A percentile compares a stretch with the other conserved stretches of the same genome.
These are phyloP conservation scores for Aspergillus nomiae DNA, from an alignment of 2,329 filamentous ascomycete genomes.

Conservation along the genomic window DNA sequence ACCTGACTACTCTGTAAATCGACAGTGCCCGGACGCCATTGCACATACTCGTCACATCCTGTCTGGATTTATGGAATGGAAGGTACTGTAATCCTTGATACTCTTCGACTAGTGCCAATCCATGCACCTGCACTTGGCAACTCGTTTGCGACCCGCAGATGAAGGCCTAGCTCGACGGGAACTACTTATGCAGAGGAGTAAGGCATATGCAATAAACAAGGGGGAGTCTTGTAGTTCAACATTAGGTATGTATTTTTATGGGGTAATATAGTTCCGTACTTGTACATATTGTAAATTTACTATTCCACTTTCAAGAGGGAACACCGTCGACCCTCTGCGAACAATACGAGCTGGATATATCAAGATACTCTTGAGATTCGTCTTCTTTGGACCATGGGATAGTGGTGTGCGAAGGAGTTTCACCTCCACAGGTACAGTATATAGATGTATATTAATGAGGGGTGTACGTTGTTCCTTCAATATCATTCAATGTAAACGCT, in stretches of 20 bases:
- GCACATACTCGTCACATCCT: not conserved
- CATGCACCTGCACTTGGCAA: not conserved
- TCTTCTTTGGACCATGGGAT: no score
- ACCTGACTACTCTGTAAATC: not conserved
- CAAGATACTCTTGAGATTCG: no score
- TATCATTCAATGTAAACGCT: not conserved
- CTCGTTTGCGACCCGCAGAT: not conserved
- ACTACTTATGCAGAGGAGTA: not conserved
- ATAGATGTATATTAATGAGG: not conserved
- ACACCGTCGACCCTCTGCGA: no score
- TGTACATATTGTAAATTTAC: not conserved
- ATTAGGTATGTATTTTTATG: not conserved
- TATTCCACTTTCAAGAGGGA: no score
- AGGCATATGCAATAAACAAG: not conserved
- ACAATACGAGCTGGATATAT: no score
- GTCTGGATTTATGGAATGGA: not conserved
- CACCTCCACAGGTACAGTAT: not conserved
- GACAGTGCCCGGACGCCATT: not conserved
- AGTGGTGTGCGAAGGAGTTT: not conserved
- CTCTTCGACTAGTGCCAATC: not conserved
- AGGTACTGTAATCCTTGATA: not conserved
- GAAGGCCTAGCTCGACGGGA: not conserved
- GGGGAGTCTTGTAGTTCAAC: not conserved
- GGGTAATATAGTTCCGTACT: not conserved
- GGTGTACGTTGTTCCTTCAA: not conserved